Evolutionary conservation across 148 eudicot species (phyloP).

Genomic region (Amaranthus palmeri): DNA sequence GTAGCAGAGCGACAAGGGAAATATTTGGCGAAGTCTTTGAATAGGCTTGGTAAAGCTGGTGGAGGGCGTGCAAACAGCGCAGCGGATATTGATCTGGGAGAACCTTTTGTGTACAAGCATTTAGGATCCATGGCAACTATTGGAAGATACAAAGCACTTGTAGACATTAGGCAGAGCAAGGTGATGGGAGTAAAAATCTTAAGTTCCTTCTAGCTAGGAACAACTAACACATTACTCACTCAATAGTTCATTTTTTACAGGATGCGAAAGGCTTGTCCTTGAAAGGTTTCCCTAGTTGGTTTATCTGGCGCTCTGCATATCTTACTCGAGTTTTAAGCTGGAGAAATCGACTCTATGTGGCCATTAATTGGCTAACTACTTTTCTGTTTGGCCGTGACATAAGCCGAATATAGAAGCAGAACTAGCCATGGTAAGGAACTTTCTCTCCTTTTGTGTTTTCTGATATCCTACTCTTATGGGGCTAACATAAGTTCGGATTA

Average conservation of each 20-base stretch:
- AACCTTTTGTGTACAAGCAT: conserved; percentile 78
- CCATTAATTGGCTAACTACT: conserved; percentile 88
- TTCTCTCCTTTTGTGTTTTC: not conserved
- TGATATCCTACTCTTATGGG: not conserved
- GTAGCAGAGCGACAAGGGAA: conserved; percentile 98
- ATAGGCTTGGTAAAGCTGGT: conserved; percentile 65
- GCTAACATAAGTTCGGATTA: not conserved
- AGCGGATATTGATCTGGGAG: conserved; percentile 54
- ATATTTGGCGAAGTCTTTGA: conserved; percentile 62
- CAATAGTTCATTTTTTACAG: conserved; percentile 26
- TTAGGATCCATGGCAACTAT: conserved; percentile 95
- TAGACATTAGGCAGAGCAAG: conserved; percentile 96
- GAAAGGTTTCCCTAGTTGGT: conserved; percentile 85
- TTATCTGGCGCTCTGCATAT: conserved; percentile 94
- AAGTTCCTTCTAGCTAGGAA: not conserved
- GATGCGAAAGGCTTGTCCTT: conserved; percentile 76
- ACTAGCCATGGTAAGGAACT: conserved; percentile 15
- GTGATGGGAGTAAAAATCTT: conserved; percentile 24
- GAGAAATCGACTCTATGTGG: conserved; percentile 94
- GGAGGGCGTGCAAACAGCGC: conserved; percentile 68
- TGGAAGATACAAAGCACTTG: conserved; percentile 95
- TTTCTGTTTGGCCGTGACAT: conserved; percentile 91
- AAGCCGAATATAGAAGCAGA: conserved; percentile 53
- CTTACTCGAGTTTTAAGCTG: conserved; percentile 93
- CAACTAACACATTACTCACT: conserved; percentile 2